Base-by-base conservation (phyloP, 352 stramenopile species). In the Phytophthora palmivora region DNA sequence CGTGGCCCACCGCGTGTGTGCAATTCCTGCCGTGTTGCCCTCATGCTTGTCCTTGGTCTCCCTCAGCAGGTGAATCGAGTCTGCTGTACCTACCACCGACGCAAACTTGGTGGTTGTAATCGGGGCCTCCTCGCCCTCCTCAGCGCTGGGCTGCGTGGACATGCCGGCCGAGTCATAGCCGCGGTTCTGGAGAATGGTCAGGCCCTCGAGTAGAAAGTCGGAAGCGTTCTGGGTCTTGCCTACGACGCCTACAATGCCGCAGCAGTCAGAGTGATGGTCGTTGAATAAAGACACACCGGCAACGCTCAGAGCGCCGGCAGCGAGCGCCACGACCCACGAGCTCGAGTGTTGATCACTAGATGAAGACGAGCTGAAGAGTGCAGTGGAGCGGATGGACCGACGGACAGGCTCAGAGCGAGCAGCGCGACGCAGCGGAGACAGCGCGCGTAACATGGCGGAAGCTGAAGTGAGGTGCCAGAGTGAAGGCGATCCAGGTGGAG, bases 1-100 rank as follows among this genome's bases (percentile, higher is more conserved):
- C 8, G 97, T 99, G 11, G 97, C 97, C 97, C 97, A 99, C 10
- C 98, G 97, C n/a, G 97, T 99, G 81, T 99, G 98, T 26, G 96
- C 98, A 66, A 99, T 99, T 41, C 97, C 98, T 14, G 98, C 76
- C 8, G 80, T 85, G 81, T 99, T 97, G 52, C 91, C 82, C 4
- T 70, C 63, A 66, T 97, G 88, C 33, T 82, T 64, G 21, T 68
- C 64, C 47, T 82, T 81, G 37, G 96, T 92, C 38, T 93, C 72
- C 15, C 87, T 71, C 26, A 98, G 79, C 37, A 98, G 63, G 57
- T 96, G 82, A 65, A 98, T 97, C 18, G 88, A 97, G 79, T 98
- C 92, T 24, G 93, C 95, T 36, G 95, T 97, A 49, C 94, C 74
- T n/a, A 76, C 61, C 16, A 89, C 74, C 0, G 87, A 98, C 18